These are phyloP conservation scores for Pestalotiopsis sp. DNA, from an alignment of 2,329 filamentous ascomycete genomes.

Conservation along the genomic window DNA sequence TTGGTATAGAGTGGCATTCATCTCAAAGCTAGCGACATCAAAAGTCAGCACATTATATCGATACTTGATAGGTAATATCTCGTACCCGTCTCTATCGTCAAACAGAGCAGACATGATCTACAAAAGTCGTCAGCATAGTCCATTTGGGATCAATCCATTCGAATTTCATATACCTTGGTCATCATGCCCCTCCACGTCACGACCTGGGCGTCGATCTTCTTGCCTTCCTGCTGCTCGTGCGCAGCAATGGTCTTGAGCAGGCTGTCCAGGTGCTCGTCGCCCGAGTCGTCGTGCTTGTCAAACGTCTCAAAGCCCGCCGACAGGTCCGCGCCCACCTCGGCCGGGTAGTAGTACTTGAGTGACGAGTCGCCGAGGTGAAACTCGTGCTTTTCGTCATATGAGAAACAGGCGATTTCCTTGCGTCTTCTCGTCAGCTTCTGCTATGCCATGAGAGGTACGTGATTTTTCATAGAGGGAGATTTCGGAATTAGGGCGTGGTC, in stretches of 20 bases:
- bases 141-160: not conserved
- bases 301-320: constrained; percentile 82
- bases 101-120: constrained; percentile 86
- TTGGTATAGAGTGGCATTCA: constrained; percentile 92
- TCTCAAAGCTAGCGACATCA: constrained; percentile 69
- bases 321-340: constrained; percentile 68
- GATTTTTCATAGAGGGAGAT: not conserved
- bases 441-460: not conserved
- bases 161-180: constrained; percentile 71
- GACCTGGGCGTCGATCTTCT: constrained; percentile 72
- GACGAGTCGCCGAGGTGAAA: constrained; percentile 78
- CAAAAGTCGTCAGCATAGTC: constrained; percentile 10
- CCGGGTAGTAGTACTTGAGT: constrained; percentile 85
- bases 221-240: constrained; percentile 68
- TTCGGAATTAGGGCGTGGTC: not conserved
- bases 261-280: constrained; percentile 86
- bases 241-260: constrained; percentile 74
- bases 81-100: constrained; percentile 75
- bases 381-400: constrained; percentile 81
- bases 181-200: constrained; percentile 98
- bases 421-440: not conserved
- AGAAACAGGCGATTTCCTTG: constrained; percentile 90
- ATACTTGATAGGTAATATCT: constrained; percentile 12
- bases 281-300: constrained; percentile 75
- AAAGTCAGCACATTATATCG: not conserved